Percentiles rank a stretch among this genome's conserved stretches.
These are phyloP conservation scores for Talaromyces nanjingensis DNA, from an alignment of 495 filamentous ascomycete genomes.

Conservation along the genomic window DNA sequence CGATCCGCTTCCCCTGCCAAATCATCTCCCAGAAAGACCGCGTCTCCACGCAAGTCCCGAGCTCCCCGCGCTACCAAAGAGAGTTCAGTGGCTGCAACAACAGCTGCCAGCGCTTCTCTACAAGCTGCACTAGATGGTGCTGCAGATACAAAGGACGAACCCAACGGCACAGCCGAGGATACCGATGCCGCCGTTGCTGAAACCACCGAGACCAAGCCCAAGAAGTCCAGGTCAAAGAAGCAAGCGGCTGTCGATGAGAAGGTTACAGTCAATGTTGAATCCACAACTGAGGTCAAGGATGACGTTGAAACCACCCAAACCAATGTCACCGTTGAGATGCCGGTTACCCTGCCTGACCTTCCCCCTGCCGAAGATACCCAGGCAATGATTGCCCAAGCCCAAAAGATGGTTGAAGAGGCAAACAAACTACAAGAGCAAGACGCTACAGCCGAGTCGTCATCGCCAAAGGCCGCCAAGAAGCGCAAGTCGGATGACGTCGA, in stretches of 20 bases:
- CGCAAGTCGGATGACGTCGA: constrained; percentile 70
- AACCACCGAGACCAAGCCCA: constrained; percentile 19
- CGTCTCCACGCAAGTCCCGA: constrained; percentile 69
- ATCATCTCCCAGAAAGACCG: constrained; percentile 40
- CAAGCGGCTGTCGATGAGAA: constrained; percentile 39
- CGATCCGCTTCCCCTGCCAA: constrained; percentile 55
- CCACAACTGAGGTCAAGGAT: constrained; percentile 44
- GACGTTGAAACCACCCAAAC: constrained; percentile 64
- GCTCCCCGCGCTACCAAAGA: constrained; percentile 51
- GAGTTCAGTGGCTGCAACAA: constrained; percentile 37
- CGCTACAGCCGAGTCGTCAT: constrained; percentile 25
- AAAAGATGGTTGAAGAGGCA: constrained; percentile 83
- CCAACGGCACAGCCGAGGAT: constrained; percentile 19
- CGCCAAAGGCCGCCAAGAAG: constrained; percentile 54
- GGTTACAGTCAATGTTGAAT: constrained; percentile 62
- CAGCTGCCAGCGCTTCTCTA: constrained; percentile 41
- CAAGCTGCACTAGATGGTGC: constrained; percentile 43
- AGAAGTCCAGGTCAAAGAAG: constrained; percentile 16
- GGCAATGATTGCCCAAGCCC: constrained; percentile 77
- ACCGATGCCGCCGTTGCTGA: constrained; percentile 24
- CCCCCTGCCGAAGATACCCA: constrained; percentile 68
- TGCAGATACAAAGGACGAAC: constrained; percentile 21
- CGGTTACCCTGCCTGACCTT: constrained; percentile 57
- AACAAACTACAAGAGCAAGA: constrained; percentile 45
- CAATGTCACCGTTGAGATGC: constrained; percentile 72